Evolutionary conservation across 257 asterid genomes (phyloP).

Genomic region (Asclepias syriaca): DNA sequence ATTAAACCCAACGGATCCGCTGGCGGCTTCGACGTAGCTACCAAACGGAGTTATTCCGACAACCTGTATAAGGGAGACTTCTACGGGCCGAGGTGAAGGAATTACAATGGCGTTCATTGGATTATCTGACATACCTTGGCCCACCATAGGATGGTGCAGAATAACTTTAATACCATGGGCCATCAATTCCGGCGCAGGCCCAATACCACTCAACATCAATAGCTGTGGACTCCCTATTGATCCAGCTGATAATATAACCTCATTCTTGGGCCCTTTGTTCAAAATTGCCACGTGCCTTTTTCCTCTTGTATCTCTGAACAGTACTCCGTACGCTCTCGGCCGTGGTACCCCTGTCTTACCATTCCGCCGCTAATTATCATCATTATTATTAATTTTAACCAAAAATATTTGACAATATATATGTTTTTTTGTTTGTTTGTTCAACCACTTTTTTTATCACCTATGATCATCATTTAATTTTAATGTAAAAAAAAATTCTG

Average conservation of each 20-base stretch:
- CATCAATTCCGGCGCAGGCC: conserved; percentile 23
- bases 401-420: no score
- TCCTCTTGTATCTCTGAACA: conserved; percentile 48
- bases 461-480: background rate
- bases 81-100: conserved; percentile 51
- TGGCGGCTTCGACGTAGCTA: conserved; percentile 55
- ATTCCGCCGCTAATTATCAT: background rate
- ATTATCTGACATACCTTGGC: conserved; percentile 75
- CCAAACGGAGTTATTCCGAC: conserved; percentile 60
- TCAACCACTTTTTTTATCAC: background rate
- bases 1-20: conserved; percentile 38
- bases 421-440: no score
- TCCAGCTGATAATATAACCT: conserved; percentile 66
- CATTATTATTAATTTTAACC: no score
- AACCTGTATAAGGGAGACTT: conserved; percentile 42
- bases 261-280: conserved; percentile 31
- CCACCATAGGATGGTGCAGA: conserved; percentile 52
- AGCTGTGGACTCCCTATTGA: conserved; percentile 88
- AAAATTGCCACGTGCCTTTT: conserved; percentile 44
- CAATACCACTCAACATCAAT: conserved; percentile 68
- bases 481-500: background rate
- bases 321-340: conserved; percentile 54
- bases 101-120: conserved; percentile 62
- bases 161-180: conserved; percentile 23
- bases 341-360: conserved; percentile 22